Evolutionary conservation across 805 yeast species (phyloP).

Genomic region (Kuraishia floccosa): DNA sequence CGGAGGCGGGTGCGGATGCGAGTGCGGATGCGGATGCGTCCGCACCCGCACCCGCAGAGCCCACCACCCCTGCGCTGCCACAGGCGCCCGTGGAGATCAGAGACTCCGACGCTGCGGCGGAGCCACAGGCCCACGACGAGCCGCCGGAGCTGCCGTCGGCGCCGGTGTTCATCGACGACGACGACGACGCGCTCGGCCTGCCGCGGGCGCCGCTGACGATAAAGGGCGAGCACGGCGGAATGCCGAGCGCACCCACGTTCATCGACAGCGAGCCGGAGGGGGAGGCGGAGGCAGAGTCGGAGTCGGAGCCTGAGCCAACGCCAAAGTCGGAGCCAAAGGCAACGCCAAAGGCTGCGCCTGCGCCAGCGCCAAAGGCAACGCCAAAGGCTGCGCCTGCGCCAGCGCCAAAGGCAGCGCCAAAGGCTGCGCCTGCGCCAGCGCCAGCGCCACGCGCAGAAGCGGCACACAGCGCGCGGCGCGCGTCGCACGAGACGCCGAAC

Average conservation of each 20-base stretch:
- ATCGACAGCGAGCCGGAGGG: constrained; percentile 4
- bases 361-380: background rate
- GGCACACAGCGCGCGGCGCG: constrained; percentile 4
- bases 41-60: constrained; percentile 4
- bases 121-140: background rate
- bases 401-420: background rate
- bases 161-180: constrained; percentile 4
- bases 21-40: background rate
- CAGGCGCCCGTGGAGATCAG: constrained; percentile 1
- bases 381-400: constrained; percentile 3
- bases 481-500: constrained; percentile 18
- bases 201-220: constrained; percentile 1
- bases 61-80: constrained; percentile 2
- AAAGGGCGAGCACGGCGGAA: constrained; percentile 1
- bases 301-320: constrained; percentile 1
- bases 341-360: background rate
- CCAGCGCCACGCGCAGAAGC: constrained; percentile 2
- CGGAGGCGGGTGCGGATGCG: background rate
- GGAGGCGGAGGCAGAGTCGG: too few species aligned
- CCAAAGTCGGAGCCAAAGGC: background rate
- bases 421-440: background rate
- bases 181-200: background rate
- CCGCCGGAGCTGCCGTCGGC: constrained; percentile 5
- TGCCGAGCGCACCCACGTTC: background rate
- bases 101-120: background rate